Base-by-base conservation (phyloP, 306 rosid genomes). In the Trifolium subterraneum region DNA sequence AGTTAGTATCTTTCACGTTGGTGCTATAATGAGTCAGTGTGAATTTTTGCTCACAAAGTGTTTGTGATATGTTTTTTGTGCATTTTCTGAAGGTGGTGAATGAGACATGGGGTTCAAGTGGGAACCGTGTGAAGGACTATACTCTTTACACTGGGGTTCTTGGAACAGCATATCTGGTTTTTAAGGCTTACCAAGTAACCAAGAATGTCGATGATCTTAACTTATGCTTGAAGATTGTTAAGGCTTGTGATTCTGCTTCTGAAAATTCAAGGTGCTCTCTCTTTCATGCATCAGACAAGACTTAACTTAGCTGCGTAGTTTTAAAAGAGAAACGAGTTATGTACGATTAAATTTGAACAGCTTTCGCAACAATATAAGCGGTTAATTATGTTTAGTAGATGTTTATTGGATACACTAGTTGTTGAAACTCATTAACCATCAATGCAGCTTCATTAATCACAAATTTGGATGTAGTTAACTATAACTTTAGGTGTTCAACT, bases 171-270 rank as follows among this genome's bases (percentile, higher is more conserved):
- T 90, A 62, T 76, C 42, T 90, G 65, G 81, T 82, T 68, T 89
- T 93, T 70, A 88, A 87, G 77, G 85, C 90, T 23, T 90, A 81
- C 65, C 88, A 79, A 79, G 84, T 89, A 48, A 87, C 90, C 54
- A 81, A 90, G 16, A 79, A 86, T 38, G 74, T 4, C 19, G 76
- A 38, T 81, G 96, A 93, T 80, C 98, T 89, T 80, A 76, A 69
- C 45, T 78, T 90, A 39, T 90, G 96, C 84, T 84, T 77, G 20
- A 84, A 89, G 36, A 89, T 93, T 73, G 84, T 93, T 54, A 74
- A 79, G 72, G 93, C 93, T 52, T 93, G 97, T 83, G 88, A 89
- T 70, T 79, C 89, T 78, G 87, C 87, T 79, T 93, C 96, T 33
- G 68, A 12, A 44, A 73, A 78, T 65, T 90, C 98, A 74, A 61